Evolutionary conservation across 1,139 yeast genomes (phyloP), one percentile per base, ranked within the genome.

Genomic region (Kodamaea ohmeri): DNA sequence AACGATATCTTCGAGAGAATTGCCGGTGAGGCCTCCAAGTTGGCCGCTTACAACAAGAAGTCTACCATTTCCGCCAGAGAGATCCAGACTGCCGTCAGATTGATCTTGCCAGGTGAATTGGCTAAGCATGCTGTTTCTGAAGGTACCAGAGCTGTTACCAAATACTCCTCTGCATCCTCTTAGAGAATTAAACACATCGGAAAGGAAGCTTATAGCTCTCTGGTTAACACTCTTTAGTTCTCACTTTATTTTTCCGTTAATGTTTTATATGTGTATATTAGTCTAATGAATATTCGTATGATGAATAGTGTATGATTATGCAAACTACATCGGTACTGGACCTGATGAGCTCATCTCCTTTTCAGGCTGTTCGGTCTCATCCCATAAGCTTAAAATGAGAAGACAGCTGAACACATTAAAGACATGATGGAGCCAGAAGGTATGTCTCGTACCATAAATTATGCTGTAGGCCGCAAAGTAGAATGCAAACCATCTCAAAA

Each of bases 81-180:
- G 76, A 92, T 92, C 64, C 98, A 92, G 76, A 92, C 97, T 58
- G 97, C 98, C 56, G 98, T 92, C 56, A 87, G 97, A 81, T 84
- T 92, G 66, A 92, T 92, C 75, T 85, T 92, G 62, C 98, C 98
- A 55, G 98, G 98, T 83, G 98, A 92, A 78, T 83, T 92, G 72
- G 97, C 98, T 56, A 92, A 90, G 82, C 97, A 90, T 74, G 97
- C 97, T 61, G 96, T 89, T 61, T 86, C 96, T 59, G 97, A 90
- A 76, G 97, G 97, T 80, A 90, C 97, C 60, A 89, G 97, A 84
- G 96, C 98, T 71, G 97, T 92, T 61, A 90, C 97, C 72, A 92
- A 92, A 81, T 92, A 90, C 83, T 88, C 97, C 63, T 86, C 96
- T 63, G 83, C 89, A 58, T 76, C 83, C 56, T 65, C 65, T 60